These are phyloP conservation scores for Castanea sativa DNA, from an alignment of 306 rosid genomes.

Conservation along the genomic window DNA sequence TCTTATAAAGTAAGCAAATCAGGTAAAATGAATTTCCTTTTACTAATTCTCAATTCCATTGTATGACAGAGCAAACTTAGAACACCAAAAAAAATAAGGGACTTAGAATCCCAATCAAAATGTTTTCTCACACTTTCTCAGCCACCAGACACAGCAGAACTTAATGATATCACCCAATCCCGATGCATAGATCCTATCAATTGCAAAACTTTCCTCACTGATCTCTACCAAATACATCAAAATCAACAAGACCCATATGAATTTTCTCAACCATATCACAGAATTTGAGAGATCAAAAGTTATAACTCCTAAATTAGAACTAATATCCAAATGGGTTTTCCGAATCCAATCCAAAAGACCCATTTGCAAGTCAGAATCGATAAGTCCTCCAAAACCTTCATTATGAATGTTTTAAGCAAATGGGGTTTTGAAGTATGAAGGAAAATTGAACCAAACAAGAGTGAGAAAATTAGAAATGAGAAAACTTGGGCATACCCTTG, in stretches of 20 bases:
- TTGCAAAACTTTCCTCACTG: slow-evolving; percentile 15
- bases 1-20: not conserved
- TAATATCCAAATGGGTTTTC: slow-evolving; percentile 7
- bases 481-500: slow-evolving; percentile 58
- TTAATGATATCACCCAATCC: slow-evolving; percentile 4
- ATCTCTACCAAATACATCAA: slow-evolving; percentile 13
- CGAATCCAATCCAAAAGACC: slow-evolving; percentile 8
- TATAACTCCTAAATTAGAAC: slow-evolving; percentile 2
- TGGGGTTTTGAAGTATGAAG: slow-evolving; percentile 23
- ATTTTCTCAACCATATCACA: slow-evolving; percentile 2
- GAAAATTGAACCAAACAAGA: slow-evolving; percentile 12
- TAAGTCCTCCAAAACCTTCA: not conserved
- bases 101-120: not conserved
- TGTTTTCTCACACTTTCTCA: slow-evolving; percentile 24
- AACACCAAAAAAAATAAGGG: not conserved
- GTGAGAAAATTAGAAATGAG: slow-evolving; percentile 9
- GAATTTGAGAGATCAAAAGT: slow-evolving; percentile 26
- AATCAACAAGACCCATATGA: slow-evolving; percentile 15
- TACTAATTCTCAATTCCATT: not conserved
- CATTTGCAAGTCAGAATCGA: slow-evolving; percentile 22
- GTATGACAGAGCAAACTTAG: not conserved
- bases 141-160: slow-evolving; percentile 23
- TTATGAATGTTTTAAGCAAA: not conserved
- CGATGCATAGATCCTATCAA: slow-evolving; percentile 24
- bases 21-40: not conserved